A percentile compares a stretch with the other conserved stretches of the same genome.
Conservation (phyloP, 257 asterid genomes). For the Parsonsia alboflavescens region DNA sequence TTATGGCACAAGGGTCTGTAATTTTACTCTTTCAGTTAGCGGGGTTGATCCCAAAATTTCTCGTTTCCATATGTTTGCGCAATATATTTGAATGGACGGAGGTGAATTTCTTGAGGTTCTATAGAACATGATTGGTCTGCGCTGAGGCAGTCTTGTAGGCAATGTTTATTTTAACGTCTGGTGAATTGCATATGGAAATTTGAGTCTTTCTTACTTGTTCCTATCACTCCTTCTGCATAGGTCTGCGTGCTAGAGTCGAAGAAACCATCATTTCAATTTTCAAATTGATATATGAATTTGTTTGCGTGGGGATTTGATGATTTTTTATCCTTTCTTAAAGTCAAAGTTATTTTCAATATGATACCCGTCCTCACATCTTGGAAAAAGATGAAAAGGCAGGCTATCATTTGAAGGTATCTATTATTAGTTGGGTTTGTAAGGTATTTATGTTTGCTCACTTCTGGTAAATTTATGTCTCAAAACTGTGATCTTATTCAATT, state of each 20-base stretch:
- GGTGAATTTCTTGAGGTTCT: background rate
- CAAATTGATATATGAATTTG: background rate
- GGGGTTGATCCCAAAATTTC: background rate
- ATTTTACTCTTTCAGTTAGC: background rate
- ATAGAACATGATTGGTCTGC: background rate
- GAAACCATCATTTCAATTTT: background rate
- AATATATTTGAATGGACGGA: background rate
- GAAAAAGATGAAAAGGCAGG: background rate
- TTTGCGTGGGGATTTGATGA: background rate
- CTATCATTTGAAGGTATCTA: slow-evolving; percentile 1
- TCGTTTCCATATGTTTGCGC: background rate
- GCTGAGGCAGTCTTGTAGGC: background rate
- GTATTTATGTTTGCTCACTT: background rate
- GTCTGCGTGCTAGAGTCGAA: background rate
- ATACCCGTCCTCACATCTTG: background rate
- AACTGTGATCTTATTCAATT: background rate
- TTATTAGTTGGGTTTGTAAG: background rate
- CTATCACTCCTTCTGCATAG: background rate
- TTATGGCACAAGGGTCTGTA: slow-evolving; percentile 34
- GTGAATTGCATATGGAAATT: background rate
- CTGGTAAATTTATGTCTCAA: background rate
- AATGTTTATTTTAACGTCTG: background rate
- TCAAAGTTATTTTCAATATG: background rate
- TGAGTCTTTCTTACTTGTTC: background rate
- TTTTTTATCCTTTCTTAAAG: background rate